These are phyloP conservation scores for Cryomyces minteri DNA, from an alignment of 495 filamentous ascomycete species.

Conservation along the genomic window DNA sequence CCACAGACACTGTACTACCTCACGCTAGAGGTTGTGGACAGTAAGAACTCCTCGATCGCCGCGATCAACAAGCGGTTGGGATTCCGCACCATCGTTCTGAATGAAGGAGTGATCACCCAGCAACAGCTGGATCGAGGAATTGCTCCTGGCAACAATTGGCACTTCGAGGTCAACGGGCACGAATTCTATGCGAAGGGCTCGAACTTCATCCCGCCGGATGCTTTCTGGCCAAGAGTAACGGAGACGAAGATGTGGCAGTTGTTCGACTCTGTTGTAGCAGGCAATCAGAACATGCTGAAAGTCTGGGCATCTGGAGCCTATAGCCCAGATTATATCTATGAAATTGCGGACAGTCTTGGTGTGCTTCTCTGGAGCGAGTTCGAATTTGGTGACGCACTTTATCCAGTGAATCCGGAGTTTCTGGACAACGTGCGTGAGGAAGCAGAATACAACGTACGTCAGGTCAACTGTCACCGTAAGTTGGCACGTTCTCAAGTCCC, in stretches of 20 bases:
- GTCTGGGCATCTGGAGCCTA: constrained; percentile 50
- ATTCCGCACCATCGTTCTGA: constrained; percentile 50
- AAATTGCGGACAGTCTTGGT: constrained; percentile 41
- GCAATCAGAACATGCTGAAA: constrained; percentile 53
- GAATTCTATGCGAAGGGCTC: constrained; percentile 49
- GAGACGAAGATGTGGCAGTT: constrained; percentile 31
- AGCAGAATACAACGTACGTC: constrained; percentile 41
- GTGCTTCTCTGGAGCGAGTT: constrained; percentile 53
- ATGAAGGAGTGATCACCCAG: constrained; percentile 38
- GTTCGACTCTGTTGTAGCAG: constrained; percentile 35
- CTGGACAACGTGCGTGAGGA: constrained; percentile 40
- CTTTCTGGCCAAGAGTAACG: constrained; percentile 48
- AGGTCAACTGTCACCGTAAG: constrained; percentile 41
- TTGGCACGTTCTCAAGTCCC: not conserved
- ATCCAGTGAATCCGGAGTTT: constrained; percentile 36
- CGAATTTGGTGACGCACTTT: constrained; percentile 44
- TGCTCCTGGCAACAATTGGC: constrained; percentile 47
- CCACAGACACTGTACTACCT: constrained; percentile 40
- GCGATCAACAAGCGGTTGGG: constrained; percentile 38
- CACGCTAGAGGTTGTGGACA: constrained; percentile 28
- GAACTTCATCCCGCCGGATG: constrained; percentile 48
- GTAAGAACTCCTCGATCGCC: constrained; percentile 19
- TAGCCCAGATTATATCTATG: constrained; percentile 48
- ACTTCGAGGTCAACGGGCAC: constrained; percentile 51
- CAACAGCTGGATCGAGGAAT: constrained; percentile 36